A percentile compares a stretch with the other conserved stretches of the same genome.
Evolutionary conservation across 139 green algal species (phyloP).

Genomic region (Ettlia oleoabundans): DNA sequence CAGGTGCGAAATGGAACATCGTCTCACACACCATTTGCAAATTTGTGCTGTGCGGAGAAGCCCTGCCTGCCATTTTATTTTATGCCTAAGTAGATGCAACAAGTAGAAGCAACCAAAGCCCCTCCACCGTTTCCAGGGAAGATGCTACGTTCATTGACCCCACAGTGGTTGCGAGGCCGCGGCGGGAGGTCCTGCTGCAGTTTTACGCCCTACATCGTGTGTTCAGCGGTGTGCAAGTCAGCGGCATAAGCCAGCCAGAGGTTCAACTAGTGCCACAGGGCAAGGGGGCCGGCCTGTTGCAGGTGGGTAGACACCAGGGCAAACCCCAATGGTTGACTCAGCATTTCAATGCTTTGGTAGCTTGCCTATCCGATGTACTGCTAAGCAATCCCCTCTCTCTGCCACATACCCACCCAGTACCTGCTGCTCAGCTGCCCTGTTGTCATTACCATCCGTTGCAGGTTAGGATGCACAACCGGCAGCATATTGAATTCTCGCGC

Average conservation of each 20-base stretch:
- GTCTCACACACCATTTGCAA: too few relatives aligned
- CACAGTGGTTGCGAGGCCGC: constrained; percentile 1
- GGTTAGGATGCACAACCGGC: neutral
- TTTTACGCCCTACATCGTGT: constrained; percentile 29
- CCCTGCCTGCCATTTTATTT: too few relatives aligned
- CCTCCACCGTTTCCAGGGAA: neutral
- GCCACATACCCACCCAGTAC: neutral
- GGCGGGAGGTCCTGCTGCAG: neutral
- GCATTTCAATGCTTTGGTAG: neutral
- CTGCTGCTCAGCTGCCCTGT: neutral
- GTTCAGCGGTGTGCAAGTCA: constrained; percentile 1
- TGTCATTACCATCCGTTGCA: neutral
- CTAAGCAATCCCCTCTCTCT: neutral
- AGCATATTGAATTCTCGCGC: neutral
- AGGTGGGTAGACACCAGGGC: neutral
- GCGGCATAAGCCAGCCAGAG: neutral
- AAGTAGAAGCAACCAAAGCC: too few relatives aligned
- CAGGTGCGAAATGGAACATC: too few relatives aligned
- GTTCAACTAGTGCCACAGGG: constrained; percentile 8
- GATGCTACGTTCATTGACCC: constrained; percentile 20
- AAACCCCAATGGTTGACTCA: neutral
- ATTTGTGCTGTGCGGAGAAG: too few relatives aligned
- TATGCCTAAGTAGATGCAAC: too few relatives aligned
- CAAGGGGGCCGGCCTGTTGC: neutral
- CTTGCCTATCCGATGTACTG: neutral